These are phyloP conservation scores for Meyerozyma elateridarum DNA, from an alignment of 1,139 yeast genomes.

Conservation along the genomic window DNA sequence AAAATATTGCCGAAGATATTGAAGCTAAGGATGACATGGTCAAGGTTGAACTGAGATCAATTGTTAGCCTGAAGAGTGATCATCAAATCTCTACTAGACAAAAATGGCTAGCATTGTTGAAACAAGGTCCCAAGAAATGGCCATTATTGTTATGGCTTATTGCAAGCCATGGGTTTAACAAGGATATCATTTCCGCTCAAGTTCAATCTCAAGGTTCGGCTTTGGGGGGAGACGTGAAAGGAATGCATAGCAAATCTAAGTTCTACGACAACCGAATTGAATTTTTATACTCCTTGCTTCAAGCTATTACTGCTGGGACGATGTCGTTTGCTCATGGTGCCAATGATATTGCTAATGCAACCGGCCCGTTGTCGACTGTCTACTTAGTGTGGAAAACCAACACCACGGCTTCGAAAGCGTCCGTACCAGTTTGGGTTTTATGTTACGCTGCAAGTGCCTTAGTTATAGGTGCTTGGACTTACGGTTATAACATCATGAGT, in stretches of 20 bases:
- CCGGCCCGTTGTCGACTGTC: slow-evolving; percentile 70
- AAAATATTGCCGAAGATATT: slow-evolving; percentile 11
- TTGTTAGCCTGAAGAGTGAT: slow-evolving; percentile 15
- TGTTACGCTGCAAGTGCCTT: slow-evolving; percentile 66
- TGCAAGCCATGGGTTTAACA: slow-evolving; percentile 56
- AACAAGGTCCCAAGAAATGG: slow-evolving; percentile 50
- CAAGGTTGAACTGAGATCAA: slow-evolving; percentile 10
- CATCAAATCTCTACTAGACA: slow-evolving; percentile 30
- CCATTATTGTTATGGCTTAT: slow-evolving; percentile 46
- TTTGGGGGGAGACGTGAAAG: slow-evolving; percentile 40
- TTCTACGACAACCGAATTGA: slow-evolving; percentile 71
- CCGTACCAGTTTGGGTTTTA: slow-evolving; percentile 69
- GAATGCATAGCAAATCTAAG: slow-evolving; percentile 55
- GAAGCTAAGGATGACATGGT: slow-evolving; percentile 8
- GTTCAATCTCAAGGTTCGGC: slow-evolving; percentile 24
- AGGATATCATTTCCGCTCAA: slow-evolving; percentile 57
- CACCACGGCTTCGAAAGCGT: slow-evolving; percentile 42
- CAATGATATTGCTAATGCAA: slow-evolving; percentile 75
- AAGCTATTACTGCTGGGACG: slow-evolving; percentile 71
- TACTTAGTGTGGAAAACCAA: slow-evolving; percentile 60
- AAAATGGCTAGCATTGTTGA: slow-evolving; percentile 39
- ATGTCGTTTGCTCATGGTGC: slow-evolving; percentile 85
- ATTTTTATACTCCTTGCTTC: slow-evolving; percentile 64
- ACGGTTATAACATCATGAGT: slow-evolving; percentile 67
- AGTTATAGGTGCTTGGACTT: slow-evolving; percentile 69